Base-by-base conservation (phyloP, 352 stramenopile genomes). In the Phytopythium aichiense region DNA sequence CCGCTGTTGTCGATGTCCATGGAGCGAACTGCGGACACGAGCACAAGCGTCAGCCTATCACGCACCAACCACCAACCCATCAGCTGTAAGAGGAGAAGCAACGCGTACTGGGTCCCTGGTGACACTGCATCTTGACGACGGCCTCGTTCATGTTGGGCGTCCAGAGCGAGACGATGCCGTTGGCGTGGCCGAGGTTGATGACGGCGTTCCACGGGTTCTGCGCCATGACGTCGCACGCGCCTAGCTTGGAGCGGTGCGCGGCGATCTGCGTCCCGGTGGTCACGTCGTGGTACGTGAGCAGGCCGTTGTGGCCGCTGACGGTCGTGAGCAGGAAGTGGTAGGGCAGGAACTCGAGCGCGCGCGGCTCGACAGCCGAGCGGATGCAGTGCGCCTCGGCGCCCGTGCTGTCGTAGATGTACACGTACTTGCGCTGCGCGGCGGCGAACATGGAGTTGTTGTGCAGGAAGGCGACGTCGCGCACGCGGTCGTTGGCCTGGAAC, bases 281-380 rank as follows among this genome's bases (percentile, higher is more conserved):
- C 22, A 98, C 96, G 69, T 99, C 97, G 65, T 98, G 94, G 78
- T 98, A 99, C 65, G 91, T 97, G 18, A 99, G 76, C 54, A 94
- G 54, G 33, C 88, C 78, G 58, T 85, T 90, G 37, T 30, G 38
- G 65, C 91, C 84, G 55, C 97, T 98, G 51, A 99, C 82, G 40
- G 88, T 96, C n/a, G 96, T 92, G 48, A 99, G 86, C 66, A 99
- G 64, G 70, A 99, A 99, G 76, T 99, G 97, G 81, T 99, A 98
- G 6, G 97, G 97, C 52, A 99, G 79, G 71, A 99, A 99, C 71
- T 98, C 85, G 69, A 99, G 81, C 35, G 76, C 81, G 33, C 93
- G 81, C 0, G 97, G 94, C 71, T 98, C 89, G 31, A 88, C 77
- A 60, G 99, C 91, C 13, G 95, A 77, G 28, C 89, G 87, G 61